Conservation (phyloP, 2,329 filamentous ascomycete genomes). For the Sphaceloma murrayae region DNA sequence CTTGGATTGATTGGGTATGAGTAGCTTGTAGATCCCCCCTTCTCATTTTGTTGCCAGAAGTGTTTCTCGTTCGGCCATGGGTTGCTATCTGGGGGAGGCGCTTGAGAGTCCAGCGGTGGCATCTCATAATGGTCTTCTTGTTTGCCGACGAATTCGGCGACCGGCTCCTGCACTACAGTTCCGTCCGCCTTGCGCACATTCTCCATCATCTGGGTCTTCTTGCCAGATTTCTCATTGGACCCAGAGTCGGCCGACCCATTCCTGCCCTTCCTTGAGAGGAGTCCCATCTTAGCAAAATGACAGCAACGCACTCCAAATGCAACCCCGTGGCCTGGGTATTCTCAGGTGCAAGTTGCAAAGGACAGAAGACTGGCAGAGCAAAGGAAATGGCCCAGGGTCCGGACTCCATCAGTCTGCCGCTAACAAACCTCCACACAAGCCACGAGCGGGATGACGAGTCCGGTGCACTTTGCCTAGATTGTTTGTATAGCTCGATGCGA, state of each 20-base stretch:
- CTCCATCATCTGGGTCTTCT: constrained; percentile 8
- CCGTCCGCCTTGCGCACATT: constrained; percentile 13
- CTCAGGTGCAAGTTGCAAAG: too few relatives aligned
- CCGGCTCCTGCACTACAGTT: constrained; percentile 5
- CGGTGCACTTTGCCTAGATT: not conserved
- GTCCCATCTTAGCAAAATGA: constrained; percentile 8
- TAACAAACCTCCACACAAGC: not conserved
- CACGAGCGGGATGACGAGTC: not conserved
- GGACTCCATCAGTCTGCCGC: constrained; percentile 5
- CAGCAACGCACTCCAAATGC: constrained; percentile 1
- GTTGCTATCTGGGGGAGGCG: constrained; percentile 6
- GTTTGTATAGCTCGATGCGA: not conserved
- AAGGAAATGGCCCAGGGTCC: not conserved
- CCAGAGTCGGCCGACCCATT: constrained; percentile 13
- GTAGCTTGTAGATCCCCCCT: not conserved
- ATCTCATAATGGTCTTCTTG: constrained; percentile 3
- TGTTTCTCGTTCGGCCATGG: constrained; percentile 11
- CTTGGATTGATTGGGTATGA: constrained; percentile 1
- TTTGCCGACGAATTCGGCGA: constrained; percentile 6
- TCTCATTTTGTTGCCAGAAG: constrained; percentile 9
- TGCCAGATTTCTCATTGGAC: constrained; percentile 6
- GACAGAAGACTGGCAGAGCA: not conserved
- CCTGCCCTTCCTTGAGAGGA: constrained; percentile 5
- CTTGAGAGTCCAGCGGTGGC: constrained; percentile 2
- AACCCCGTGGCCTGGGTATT: too few relatives aligned